Evolutionary conservation across 306 rosid species (phyloP).

Genomic region (Senna tora): DNA sequence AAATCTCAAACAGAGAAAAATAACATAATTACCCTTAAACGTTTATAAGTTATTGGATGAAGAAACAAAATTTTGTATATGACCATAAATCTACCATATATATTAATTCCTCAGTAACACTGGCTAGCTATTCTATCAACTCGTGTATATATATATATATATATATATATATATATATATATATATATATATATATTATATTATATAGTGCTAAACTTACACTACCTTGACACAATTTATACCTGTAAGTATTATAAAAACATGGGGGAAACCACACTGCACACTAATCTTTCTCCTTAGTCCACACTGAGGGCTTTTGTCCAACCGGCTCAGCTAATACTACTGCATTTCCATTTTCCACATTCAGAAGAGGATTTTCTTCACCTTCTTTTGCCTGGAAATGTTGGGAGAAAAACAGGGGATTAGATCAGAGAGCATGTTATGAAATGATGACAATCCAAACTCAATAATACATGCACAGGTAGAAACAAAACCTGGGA

Average conservation of each 20-base stretch:
- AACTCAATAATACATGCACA: not conserved
- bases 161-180: too few relatives aligned
- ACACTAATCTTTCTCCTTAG: constrained; percentile 62
- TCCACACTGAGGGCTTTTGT: constrained; percentile 59
- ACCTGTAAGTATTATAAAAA: constrained; percentile 32
- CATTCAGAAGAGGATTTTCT: constrained; percentile 62
- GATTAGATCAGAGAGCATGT: constrained; percentile 18
- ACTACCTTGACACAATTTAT: constrained; percentile 29
- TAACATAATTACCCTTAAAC: not conserved
- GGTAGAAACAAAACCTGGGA: constrained; percentile 59
- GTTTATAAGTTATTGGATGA: constrained; percentile 28
- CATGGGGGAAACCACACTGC: constrained; percentile 39
- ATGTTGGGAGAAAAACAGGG: constrained; percentile 23
- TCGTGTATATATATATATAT: too few relatives aligned
- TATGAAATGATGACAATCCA: constrained; percentile 18
- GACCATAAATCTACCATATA: constrained; percentile 38
- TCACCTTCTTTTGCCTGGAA: constrained; percentile 74
- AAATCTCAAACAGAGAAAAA: not conserved
- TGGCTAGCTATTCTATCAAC: constrained; percentile 41
- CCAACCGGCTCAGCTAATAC: constrained; percentile 47
- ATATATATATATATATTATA: too few relatives aligned
- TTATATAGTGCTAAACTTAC: constrained; percentile 39
- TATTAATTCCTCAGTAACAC: constrained; percentile 40
- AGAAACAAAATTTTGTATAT: constrained; percentile 26
- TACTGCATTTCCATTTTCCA: constrained; percentile 59